Evolutionary conservation across 306 rosid species (phyloP).

Genomic region (Fragaria vesca): DNA sequence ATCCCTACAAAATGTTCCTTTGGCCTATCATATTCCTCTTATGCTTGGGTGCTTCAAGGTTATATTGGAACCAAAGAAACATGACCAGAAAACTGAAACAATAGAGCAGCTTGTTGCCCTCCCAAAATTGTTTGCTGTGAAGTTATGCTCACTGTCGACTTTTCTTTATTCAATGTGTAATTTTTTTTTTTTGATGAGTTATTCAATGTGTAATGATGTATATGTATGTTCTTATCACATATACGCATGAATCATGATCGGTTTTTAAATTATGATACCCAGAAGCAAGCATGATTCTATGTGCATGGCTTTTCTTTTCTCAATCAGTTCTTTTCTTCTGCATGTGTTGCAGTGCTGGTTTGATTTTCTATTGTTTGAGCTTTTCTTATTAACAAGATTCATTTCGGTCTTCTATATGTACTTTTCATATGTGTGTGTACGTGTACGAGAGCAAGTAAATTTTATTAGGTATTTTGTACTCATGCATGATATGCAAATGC

Average conservation of each 20-base stretch:
- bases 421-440: no score
- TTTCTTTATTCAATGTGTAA: not conserved
- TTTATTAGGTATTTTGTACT: not conserved
- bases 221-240: not conserved
- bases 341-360: no score
- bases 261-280: no score
- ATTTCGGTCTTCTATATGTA: no score
- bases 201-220: not conserved
- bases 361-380: no score
- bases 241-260: no score
- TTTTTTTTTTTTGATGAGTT: no score
- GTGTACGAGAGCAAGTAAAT: no score
- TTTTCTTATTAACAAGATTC: no score
- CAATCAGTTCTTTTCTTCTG: no score
- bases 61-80: not conserved
- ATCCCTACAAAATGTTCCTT: not conserved
- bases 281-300: no score
- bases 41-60: not conserved
- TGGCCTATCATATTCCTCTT: not conserved
- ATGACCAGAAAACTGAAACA: not conserved
- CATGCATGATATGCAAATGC: not conserved
- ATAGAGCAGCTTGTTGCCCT: not conserved
- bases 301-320: no score
- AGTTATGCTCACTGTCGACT: not conserved
- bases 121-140: not conserved